A percentile compares a stretch with the other conserved stretches of the same genome.
Conservation (phyloP, 148 eudicot genomes). For the Cornus suecica region DNA sequence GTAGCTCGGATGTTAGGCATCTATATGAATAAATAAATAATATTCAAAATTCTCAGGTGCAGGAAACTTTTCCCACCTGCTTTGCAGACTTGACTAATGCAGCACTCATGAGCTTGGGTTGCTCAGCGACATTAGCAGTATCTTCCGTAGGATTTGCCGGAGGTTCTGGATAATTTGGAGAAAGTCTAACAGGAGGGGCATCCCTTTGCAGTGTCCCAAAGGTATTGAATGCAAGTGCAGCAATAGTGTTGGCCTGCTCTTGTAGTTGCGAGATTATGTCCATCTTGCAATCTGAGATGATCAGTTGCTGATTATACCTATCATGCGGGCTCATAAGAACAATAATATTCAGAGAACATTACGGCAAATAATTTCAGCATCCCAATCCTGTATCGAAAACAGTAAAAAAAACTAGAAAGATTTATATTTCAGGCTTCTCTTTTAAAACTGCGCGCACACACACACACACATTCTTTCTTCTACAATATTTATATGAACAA, state of each 20-base stretch:
- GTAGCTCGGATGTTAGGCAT: not conserved
- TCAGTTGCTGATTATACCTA: not conserved
- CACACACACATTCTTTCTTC: too few species aligned
- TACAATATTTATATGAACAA: not conserved
- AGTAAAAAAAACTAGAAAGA: not conserved
- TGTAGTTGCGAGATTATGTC: constrained; percentile 94
- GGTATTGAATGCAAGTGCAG: constrained; percentile 71
- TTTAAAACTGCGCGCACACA: not conserved
- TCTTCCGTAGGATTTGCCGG: constrained; percentile 47
- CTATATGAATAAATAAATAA: not conserved
- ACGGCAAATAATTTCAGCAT: not conserved
- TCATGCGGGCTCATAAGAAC: too few species aligned
- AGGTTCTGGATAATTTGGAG: constrained; percentile 92
- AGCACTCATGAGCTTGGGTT: constrained; percentile 66
- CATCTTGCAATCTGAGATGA: constrained; percentile 32
- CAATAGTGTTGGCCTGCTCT: constrained; percentile 77
- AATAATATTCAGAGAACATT: not conserved
- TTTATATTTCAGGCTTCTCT: not conserved
- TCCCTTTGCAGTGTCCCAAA: constrained; percentile 91
- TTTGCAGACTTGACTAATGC: constrained; percentile 91
- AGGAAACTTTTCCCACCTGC: constrained; percentile 43
- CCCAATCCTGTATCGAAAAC: not conserved
- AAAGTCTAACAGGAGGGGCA: constrained; percentile 85
- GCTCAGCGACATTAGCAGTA: constrained; percentile 48
- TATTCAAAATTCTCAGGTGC: not conserved